phyloP scores from a whole-genome alignment of 306 rosid species.

The Fragaria nilgerrensis region DNA sequence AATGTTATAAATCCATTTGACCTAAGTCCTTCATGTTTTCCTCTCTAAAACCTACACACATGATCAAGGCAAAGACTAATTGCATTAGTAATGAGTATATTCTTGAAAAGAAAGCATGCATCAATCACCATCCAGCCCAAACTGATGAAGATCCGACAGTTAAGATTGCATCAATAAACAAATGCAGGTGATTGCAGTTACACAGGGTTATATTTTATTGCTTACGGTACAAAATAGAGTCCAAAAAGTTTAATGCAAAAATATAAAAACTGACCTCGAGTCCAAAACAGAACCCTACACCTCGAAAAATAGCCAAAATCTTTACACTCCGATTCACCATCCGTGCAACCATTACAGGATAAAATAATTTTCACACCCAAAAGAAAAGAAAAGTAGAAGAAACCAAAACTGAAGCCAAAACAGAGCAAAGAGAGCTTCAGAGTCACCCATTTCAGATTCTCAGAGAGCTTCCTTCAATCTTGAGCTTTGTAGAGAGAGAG shows the following conservation, averaged over 20 bases:
- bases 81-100: background rate
- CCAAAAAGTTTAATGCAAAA: background rate
- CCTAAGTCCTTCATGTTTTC: too few species aligned
- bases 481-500: background rate
- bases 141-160: conserved; percentile 13
- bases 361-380: conserved; percentile 17
- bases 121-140: conserved; percentile 15
- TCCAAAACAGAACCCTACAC: conserved; percentile 26
- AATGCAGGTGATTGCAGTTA: background rate
- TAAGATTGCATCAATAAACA: background rate
- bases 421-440: conserved; percentile 15
- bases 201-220: background rate
- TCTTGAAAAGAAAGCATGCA: background rate
- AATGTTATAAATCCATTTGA: background rate
- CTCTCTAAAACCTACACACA: background rate
- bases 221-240: background rate
- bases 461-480: background rate
- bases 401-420: background rate
- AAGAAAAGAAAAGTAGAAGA: background rate
- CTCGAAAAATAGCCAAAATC: conserved; percentile 29
- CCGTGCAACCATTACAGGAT: conserved; percentile 47
- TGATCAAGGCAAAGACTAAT: background rate
- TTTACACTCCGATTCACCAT: conserved; percentile 41
- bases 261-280: conserved; percentile 11
- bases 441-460: background rate